Percentiles rank a stretch among this genome's conserved stretches.
phyloP scores from a whole-genome alignment of 345 rosid genomes.

The Gossypium mustelinum region DNA sequence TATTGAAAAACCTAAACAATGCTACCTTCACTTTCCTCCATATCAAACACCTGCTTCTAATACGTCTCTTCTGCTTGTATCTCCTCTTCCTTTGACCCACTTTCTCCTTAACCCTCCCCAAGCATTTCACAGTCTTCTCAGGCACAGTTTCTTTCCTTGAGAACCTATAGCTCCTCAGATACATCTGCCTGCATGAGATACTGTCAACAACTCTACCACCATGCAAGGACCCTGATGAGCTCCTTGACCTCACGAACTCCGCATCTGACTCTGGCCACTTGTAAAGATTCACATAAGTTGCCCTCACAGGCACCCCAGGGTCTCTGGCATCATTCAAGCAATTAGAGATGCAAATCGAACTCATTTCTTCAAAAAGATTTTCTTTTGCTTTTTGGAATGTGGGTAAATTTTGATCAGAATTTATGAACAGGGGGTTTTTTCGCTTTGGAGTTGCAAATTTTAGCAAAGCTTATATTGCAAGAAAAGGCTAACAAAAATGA shows the following conservation, averaged over 20 bases:
- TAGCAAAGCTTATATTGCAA: slow-evolving; percentile 12
- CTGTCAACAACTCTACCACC: slow-evolving; percentile 30
- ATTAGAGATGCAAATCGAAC: slow-evolving; percentile 24
- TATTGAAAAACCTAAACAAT: slow-evolving; percentile 39
- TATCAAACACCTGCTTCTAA: slow-evolving; percentile 39
- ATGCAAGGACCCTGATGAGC: background rate
- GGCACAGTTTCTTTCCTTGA: slow-evolving; percentile 31
- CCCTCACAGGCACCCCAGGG: slow-evolving; percentile 16
- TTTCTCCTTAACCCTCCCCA: slow-evolving; percentile 27
- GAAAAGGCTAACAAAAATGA: background rate
- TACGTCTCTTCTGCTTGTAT: slow-evolving; percentile 8
- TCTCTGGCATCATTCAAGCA: slow-evolving; percentile 25
- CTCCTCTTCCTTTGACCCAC: slow-evolving; percentile 17
- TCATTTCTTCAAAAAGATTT: slow-evolving; percentile 13
- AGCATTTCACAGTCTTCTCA: slow-evolving; percentile 34
- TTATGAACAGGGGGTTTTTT: too few relatives aligned
- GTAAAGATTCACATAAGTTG: slow-evolving; percentile 30
- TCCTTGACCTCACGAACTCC: slow-evolving; percentile 26
- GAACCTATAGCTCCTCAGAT: slow-evolving; percentile 50
- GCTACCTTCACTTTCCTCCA: slow-evolving; percentile 51
- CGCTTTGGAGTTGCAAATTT: background rate
- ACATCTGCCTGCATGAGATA: slow-evolving; percentile 46
- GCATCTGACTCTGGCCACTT: slow-evolving; percentile 27
- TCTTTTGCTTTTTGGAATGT: background rate
- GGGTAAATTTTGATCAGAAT: background rate